Base-by-base conservation (phyloP, 176 grass and related monocot genomes). In the Eleusine indica region DNA sequence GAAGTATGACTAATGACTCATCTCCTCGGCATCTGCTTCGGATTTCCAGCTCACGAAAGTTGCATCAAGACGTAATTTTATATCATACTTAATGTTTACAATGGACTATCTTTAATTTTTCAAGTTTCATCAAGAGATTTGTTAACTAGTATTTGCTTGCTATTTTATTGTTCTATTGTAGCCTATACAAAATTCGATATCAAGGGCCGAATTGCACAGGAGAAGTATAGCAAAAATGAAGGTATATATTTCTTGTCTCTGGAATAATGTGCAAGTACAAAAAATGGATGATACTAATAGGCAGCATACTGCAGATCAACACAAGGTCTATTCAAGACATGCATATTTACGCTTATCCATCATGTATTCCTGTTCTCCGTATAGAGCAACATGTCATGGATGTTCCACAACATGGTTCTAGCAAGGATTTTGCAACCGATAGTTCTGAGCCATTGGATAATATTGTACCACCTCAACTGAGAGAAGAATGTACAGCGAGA, bases 181-280 rank as follows among this genome's bases (percentile, higher is more conserved):
- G 91, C 92, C 96, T 49, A 66, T 90, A 70, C 87, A 91, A 65
- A 91, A 80, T 84, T 91, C 96, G 15, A 76, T 66, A 44, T 85
- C 91, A 83, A 89, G 87, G 57, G 96, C 92, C 82, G 92, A 95
- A 86, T 85, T 93, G 54, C 92, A 98, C 47, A 89, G 96, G 69
- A 98, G 81, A 93, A 95, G 88, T 82, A 91, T 98, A 79, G 87
- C 76, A n/a, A 89, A 95, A 83, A 98, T 98, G 96, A 98, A 93
- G 89, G 96, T 92, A 3, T 65, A 57, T 65, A 69, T 3, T 51
- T 58, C 19, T 67, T 78, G 14, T 56, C 11, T 28, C 16, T 47
- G 32, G 6, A 78, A 73, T n/a, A 66, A 25, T 53, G 62, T 78
- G 22, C 21, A 83, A 49, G 60, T 68, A 11, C 4, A 44, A 46